Conservation (phyloP, 257 asterid genomes). For the Osmanthus fragrans region DNA sequence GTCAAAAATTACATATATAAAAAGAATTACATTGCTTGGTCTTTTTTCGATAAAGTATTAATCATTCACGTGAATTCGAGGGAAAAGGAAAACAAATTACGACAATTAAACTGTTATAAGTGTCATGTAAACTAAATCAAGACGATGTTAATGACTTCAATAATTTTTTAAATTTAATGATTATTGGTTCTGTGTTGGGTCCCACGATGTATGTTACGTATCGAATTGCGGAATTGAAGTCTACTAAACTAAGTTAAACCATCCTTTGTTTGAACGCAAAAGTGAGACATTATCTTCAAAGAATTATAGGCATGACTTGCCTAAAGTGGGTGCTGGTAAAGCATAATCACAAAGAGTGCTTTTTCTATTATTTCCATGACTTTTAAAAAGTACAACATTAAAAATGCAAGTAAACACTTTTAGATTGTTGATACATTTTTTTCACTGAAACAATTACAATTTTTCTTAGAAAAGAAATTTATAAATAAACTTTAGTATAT, state of each 20-base stretch:
- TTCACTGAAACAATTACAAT: too few species aligned
- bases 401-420: too few species aligned
- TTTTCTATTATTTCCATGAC: too few species aligned
- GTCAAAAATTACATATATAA: too few species aligned
- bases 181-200: background rate
- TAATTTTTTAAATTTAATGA: background rate
- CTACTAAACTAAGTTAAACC: conserved; percentile 13
- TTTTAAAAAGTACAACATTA: too few species aligned
- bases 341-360: background rate
- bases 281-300: conserved; percentile 33
- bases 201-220: conserved; percentile 25
- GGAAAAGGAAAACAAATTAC: background rate
- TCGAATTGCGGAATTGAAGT: conserved; percentile 12
- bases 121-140: background rate
- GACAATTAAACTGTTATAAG: background rate
- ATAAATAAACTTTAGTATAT: too few species aligned
- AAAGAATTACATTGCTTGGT: too few species aligned
- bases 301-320: conserved; percentile 25
- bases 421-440: too few species aligned
- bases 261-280: background rate
- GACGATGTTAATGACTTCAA: background rate
- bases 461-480: too few species aligned
- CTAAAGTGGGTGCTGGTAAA: conserved; percentile 27
- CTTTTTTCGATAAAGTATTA: background rate
- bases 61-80: background rate